Evolutionary conservation across 2,329 filamentous ascomycete genomes (phyloP), one percentile per base, ranked within the genome.

Genomic region (Calonectria pteridis): DNA sequence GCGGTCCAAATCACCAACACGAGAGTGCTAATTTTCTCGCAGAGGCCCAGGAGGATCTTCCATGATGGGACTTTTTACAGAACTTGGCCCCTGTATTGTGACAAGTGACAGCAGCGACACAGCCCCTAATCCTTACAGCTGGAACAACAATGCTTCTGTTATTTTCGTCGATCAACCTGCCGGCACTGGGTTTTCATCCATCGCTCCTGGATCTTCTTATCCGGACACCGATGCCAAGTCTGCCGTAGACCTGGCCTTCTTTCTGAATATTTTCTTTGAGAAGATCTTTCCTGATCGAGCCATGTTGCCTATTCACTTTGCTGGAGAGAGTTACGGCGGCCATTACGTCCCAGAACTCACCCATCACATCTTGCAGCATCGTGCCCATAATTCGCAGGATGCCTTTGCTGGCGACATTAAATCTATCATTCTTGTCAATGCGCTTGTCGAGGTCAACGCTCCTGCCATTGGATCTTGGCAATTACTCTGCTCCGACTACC

Each of bases 81-180:
- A 63, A 40, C n/a, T 43, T 26, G 58, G 58, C 33, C 58, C 58
- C 37, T 63, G 58, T 9, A 4, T 63, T 10, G 33, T 63, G 1
- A 40, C 33, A 28, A 10, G 2, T 1, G 37, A 63, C 20, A 63
- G 58, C 23, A 63, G n/a, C 7, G 33, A 63, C 35, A 63, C 58
- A 16, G 18, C 33, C 3, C 7, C 23, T 14, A 63, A 63, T 16
- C 58, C 58, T 5, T 20, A 63, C 16, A 63, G 58, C 26, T 63
- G 58, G 58, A 63, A 63, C 35, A 63, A 43, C 35, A 63, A 63
- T 9, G 58, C 58, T 20, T 63, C 58, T 4, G 35, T 63, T 43
- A 40, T 63, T 20, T 63, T 63, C 28, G 7, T 63, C 6, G 58
- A 63, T 18, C 58, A 63, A 16, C 58, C 58, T 4, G 58, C 58